Evolutionary conservation across 2,329 filamentous ascomycete species (phyloP).

Genomic region (Hymenoscyphus scutula): DNA sequence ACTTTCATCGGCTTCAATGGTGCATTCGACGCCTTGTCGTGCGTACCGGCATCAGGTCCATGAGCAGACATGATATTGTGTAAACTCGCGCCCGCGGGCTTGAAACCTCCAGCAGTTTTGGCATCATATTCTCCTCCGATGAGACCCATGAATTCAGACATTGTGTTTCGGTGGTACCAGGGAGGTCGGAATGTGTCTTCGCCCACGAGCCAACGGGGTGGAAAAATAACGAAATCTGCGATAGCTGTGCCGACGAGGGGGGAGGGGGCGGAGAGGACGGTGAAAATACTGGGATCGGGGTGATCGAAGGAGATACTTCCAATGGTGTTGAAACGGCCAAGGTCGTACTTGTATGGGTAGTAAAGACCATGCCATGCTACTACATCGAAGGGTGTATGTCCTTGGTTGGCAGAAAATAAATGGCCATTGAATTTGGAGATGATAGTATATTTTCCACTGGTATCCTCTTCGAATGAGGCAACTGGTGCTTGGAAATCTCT

Average conservation of each 20-base stretch:
- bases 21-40: slow-evolving; percentile 52
- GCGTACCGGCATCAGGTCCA: slow-evolving; percentile 55
- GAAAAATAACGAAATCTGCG: slow-evolving; percentile 64
- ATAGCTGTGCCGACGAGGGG: slow-evolving; percentile 55
- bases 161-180: slow-evolving; percentile 64
- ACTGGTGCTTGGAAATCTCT: slow-evolving; percentile 74
- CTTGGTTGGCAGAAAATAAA: slow-evolving; percentile 63
- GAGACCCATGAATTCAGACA: slow-evolving; percentile 65
- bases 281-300: slow-evolving; percentile 76
- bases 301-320: slow-evolving; percentile 74
- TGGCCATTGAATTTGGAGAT: slow-evolving; percentile 65
- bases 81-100: slow-evolving; percentile 58
- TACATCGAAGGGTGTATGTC: slow-evolving; percentile 74
- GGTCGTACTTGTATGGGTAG: slow-evolving; percentile 79
- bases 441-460: slow-evolving; percentile 46
- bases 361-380: slow-evolving; percentile 81
- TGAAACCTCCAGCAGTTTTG: slow-evolving; percentile 55
- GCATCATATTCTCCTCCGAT: slow-evolving; percentile 61
- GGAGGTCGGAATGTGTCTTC: slow-evolving; percentile 60
- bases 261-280: slow-evolving; percentile 58
- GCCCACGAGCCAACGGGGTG: slow-evolving; percentile 60
- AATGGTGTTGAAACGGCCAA: slow-evolving; percentile 73
- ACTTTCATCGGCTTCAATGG: slow-evolving; percentile 55
- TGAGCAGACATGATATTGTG: slow-evolving; percentile 64
- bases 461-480: slow-evolving; percentile 64